phyloP scores from a whole-genome alignment of 768 basidiomycete species.

The Gyrodon lividus region DNA sequence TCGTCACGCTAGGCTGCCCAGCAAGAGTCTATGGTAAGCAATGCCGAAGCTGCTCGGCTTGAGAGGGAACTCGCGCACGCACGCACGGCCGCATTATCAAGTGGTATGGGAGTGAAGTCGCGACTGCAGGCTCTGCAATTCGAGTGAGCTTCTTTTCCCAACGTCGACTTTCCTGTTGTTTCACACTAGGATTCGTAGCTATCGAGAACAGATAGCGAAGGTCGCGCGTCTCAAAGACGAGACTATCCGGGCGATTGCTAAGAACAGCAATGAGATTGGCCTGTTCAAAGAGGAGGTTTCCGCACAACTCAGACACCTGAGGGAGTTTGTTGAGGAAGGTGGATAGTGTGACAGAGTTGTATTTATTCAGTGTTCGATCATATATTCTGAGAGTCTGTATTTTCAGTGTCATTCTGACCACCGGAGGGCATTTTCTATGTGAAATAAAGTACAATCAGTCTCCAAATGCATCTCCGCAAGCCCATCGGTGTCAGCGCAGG shows the following conservation, averaged over 20 bases:
- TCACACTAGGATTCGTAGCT: conserved; percentile 41
- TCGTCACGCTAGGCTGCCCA: conserved; percentile 60
- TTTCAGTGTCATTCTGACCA: neutral
- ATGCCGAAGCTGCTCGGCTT: conserved; percentile 61
- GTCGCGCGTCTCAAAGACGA: conserved; percentile 74
- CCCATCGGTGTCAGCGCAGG: no score
- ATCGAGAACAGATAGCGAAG: conserved; percentile 77
- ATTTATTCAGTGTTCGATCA: no score
- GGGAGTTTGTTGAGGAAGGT: conserved; percentile 63
- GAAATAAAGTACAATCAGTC: no score
- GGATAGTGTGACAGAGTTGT: no score
- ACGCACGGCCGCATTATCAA: conserved; percentile 70
- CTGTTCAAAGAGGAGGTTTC: conserved; percentile 80
- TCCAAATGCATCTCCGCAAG: no score
- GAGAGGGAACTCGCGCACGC: conserved; percentile 75
- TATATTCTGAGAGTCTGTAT: no score
- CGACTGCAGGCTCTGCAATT: conserved; percentile 75
- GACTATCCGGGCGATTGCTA: conserved; percentile 76
- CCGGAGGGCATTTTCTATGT: no score
- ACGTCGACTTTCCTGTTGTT: neutral
- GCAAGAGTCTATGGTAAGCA: conserved; percentile 67
- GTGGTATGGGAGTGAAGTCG: conserved; percentile 81
- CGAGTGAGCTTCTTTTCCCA: conserved; percentile 46
- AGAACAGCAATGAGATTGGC: conserved; percentile 81
- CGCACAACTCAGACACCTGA: conserved; percentile 63